Percentiles rank a stretch among this genome's conserved stretches.
These are phyloP conservation scores for Wickerhamiella infanticola DNA, from an alignment of 1,139 yeast species.

Conservation along the genomic window DNA sequence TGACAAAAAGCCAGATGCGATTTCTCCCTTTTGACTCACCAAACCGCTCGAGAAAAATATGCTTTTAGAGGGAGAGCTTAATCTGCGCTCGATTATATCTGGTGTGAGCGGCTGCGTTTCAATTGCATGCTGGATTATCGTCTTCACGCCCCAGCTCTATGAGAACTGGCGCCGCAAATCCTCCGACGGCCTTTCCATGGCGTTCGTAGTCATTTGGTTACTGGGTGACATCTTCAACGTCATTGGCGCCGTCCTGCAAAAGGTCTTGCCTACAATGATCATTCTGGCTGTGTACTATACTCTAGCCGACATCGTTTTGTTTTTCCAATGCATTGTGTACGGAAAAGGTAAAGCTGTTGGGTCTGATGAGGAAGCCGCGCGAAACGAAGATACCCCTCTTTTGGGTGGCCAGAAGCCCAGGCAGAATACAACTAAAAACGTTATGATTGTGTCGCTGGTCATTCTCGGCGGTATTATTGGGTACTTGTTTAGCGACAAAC, in stretches of 20 bases:
- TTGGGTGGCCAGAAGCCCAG: not conserved
- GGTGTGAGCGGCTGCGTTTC: constrained; percentile 43
- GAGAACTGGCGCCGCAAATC: constrained; percentile 76
- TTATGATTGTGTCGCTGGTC: constrained; percentile 52
- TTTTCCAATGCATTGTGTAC: constrained; percentile 68
- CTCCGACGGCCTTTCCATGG: constrained; percentile 71
- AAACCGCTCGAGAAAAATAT: not conserved
- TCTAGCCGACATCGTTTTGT: constrained; percentile 67
- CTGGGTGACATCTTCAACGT: constrained; percentile 87
- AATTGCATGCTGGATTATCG: constrained; percentile 94
- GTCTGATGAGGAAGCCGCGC: constrained; percentile 5
- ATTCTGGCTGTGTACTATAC: constrained; percentile 84
- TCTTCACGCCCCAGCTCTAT: constrained; percentile 91
- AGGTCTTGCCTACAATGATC: constrained; percentile 84
- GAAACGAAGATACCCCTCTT: constrained; percentile 6
- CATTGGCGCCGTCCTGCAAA: constrained; percentile 74
- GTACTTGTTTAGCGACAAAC: constrained; percentile 40
- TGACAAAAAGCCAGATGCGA: not conserved
- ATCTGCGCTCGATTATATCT: constrained; percentile 8
- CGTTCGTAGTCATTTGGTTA: constrained; percentile 72
- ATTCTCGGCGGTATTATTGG: constrained; percentile 68
- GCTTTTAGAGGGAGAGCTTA: not conserved
- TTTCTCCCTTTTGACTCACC: not conserved
- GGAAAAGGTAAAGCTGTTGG: constrained; percentile 18
- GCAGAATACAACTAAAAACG: constrained; percentile 30